These are phyloP conservation scores for Talaromyces ruber DNA, from an alignment of 495 filamentous ascomycete genomes.

Conservation along the genomic window DNA sequence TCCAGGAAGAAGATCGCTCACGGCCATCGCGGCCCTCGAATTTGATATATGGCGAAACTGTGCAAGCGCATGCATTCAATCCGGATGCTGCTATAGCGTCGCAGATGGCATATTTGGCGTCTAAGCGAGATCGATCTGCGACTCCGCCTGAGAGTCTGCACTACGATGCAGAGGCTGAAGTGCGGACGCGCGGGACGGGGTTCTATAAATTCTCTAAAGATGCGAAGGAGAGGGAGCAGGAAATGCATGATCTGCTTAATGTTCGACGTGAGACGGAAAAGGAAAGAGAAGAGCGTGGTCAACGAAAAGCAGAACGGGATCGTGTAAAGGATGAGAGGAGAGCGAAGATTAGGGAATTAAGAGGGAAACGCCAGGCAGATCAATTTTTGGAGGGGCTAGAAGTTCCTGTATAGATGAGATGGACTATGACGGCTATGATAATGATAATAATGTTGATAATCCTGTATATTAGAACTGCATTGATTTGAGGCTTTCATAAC, in stretches of 20 bases:
- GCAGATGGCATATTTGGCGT: constrained; percentile 64
- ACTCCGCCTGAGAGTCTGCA: constrained; percentile 74
- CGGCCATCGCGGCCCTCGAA: constrained; percentile 55
- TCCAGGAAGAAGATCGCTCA: constrained; percentile 41
- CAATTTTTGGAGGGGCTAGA: constrained; percentile 52
- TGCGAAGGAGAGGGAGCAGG: constrained; percentile 48
- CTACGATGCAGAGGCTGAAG: constrained; percentile 76
- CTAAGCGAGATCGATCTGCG: constrained; percentile 59
- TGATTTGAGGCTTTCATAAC: too few relatives aligned
- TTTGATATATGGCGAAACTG: constrained; percentile 75
- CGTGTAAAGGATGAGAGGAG: constrained; percentile 45
- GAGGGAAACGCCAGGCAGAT: constrained; percentile 54
- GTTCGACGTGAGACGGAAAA: constrained; percentile 63
- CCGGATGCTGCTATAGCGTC: constrained; percentile 49
- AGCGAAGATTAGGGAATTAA: constrained; percentile 50
- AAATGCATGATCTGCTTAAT: constrained; percentile 67
- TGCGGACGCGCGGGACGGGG: constrained; percentile 78
- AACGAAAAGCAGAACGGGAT: constrained; percentile 36
- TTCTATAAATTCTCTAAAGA: constrained; percentile 82
- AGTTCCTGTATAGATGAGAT: not conserved
- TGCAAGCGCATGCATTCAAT: constrained; percentile 75
- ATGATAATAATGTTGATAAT: not conserved
- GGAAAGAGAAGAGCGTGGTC: constrained; percentile 43
- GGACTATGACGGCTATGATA: not conserved
- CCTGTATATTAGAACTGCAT: not conserved